Evolutionary conservation across 257 asterid genomes (phyloP), one percentile per base, ranked within the genome.

Genomic region (Oldenlandia corymbosa): DNA sequence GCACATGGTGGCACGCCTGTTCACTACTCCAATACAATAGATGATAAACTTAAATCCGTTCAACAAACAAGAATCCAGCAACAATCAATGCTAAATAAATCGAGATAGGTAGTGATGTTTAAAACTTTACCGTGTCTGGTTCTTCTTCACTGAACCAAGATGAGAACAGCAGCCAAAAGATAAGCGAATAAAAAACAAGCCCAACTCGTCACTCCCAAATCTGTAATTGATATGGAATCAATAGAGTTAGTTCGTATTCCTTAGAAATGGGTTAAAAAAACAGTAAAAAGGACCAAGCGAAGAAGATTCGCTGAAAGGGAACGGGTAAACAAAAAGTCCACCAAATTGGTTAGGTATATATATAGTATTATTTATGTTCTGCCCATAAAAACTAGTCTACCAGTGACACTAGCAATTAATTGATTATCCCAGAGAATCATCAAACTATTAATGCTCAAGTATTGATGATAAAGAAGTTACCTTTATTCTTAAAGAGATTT

Each of bases 161-260:
- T 37, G 53, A 62, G 65, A 62, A 62, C n/a, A 63, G 70, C 70
- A 63, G 65, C 61, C 60, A 27, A 64, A 32, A 56, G 70, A 63
- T 58, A 11, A 47, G 16, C 46, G 27, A 55, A 64, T 58, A 43
- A 64, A 54, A n/a, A 4, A 34, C 43, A 56, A 31, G 13, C 45
- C 47, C 28, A 28, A 18, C 53, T 67, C 30, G 20, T 51, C 21
- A 63, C 31, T 51, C 62, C 54, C 57, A 37, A 64, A 70, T 57
- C 75, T 64, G 70, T 47, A 43, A 24, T 58, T 39, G 13, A 53
- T 12, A 23, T 23, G n/a, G 2, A 63, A 10, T 1, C 20, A 68
- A 36, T 24, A n/a, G 37, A 30, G 37, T 43, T 20, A n/a, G 20
- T 48, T 9, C 39, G n/a, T n/a, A n/a, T n/a, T n/a, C n/a, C n/a